phyloP scores from a whole-genome alignment of 352 stramenopile species.

The Phytophthora pseudosyringae region DNA sequence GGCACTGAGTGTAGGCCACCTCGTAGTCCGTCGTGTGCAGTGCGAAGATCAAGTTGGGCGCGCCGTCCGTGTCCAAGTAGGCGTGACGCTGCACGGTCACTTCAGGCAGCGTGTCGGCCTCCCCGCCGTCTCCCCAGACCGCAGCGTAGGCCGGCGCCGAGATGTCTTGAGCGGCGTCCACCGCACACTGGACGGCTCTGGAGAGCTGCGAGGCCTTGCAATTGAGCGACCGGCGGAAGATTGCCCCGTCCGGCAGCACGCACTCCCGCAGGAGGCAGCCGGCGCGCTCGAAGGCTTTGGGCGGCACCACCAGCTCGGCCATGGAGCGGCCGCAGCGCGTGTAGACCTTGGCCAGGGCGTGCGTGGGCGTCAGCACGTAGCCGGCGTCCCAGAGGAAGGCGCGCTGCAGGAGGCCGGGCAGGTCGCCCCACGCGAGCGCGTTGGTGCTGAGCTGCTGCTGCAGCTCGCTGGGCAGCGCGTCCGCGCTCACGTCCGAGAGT shows the following conservation, averaged over 20 bases:
- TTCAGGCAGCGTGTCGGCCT: slow-evolving; percentile 53
- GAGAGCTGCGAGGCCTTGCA: slow-evolving; percentile 57
- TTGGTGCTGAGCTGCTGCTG: slow-evolving; percentile 36
- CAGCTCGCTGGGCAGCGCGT: slow-evolving; percentile 39
- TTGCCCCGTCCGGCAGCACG: slow-evolving; percentile 23
- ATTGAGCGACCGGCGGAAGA: slow-evolving; percentile 46
- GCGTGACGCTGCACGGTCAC: slow-evolving; percentile 62
- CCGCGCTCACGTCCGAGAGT: slow-evolving; percentile 31
- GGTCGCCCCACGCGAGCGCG: slow-evolving; percentile 51
- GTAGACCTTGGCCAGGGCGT: slow-evolving; percentile 52
- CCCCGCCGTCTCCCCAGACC: slow-evolving; percentile 69
- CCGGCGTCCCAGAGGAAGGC: slow-evolving; percentile 75
- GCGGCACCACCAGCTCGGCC: slow-evolving; percentile 64
- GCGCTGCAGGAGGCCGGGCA: slow-evolving; percentile 66
- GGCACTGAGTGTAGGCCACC: slow-evolving; percentile 59
- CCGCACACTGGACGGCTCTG: slow-evolving; percentile 57
- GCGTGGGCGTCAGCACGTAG: slow-evolving; percentile 53
- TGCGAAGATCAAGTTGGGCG: slow-evolving; percentile 59
- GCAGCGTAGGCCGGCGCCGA: slow-evolving; percentile 44
- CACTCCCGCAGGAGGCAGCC: slow-evolving; percentile 47
- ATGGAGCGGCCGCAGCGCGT: slow-evolving; percentile 72
- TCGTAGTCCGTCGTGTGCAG: slow-evolving; percentile 55
- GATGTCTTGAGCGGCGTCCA: slow-evolving; percentile 44
- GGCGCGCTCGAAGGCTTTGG: slow-evolving; percentile 61
- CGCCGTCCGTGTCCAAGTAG: slow-evolving; percentile 36